Base-by-base conservation (phyloP, 2,329 filamentous ascomycete species). In the Penicillium sp. region DNA sequence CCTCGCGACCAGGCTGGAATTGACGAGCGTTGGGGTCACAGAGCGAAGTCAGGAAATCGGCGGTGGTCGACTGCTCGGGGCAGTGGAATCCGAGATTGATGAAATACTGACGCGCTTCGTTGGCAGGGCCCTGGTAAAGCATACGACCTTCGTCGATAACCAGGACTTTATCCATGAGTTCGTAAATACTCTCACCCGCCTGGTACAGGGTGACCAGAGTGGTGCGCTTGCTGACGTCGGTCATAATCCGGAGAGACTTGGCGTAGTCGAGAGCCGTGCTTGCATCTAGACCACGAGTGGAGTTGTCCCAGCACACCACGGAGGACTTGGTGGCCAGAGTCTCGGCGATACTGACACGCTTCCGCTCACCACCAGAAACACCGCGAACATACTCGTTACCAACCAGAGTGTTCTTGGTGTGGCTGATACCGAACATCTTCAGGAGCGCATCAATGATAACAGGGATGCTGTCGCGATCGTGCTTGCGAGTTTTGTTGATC, bases 281-380 rank as follows among this genome's bases (percentile, higher is more conserved):
- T 1, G 88, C 86, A 65, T 94, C 89, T 0, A 93, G 76, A n/a
- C 89, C 89, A 44, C 89, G 79, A 0, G 88, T 93, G 0, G 83
- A 86, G 68, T 93, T 93, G 61, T 93, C 89, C 87, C 87, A 92
- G 57, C 85, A 86, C 31, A 88, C 84, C 1, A 92, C 85, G 0
- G 86, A 85, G 0, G 85, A 85, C 68, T 88, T 87, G 6, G 87
- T 87, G 4, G 87, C 85, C 21, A 93, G 73, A 0, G 87, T 89
- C 70, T 93, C 89, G 1, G 87, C 87, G 58, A 93, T 90, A 21
- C 85, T 86, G 8, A 90, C 88, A 65, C 89, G 86, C 69, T 92
- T 93, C 34, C 89, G 76, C 73, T 94, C 89, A 52, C 89, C 89
- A 62, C 89, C 89, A 43, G 85, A 89, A 0, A 93, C 86, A 68